Percentiles rank a stretch among this genome's conserved stretches.
phyloP scores from a whole-genome alignment of 495 filamentous ascomycete species.

The Letharia lupina region DNA sequence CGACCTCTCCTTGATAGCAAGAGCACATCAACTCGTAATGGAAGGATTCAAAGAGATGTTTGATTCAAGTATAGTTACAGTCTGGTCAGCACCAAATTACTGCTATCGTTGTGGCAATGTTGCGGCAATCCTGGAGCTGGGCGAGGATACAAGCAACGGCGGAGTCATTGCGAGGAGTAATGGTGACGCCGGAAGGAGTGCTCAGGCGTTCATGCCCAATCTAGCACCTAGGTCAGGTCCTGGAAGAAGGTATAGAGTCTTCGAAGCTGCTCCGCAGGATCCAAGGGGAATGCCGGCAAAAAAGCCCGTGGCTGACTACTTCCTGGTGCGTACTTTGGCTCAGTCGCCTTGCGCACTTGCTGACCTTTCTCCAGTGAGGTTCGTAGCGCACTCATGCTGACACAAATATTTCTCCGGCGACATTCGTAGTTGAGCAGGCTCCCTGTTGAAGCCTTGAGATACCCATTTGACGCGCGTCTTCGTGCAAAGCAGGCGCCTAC shows the following conservation, averaged over 20 bases:
- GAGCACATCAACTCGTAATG: constrained; percentile 97
- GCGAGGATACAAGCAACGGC: constrained; percentile 71
- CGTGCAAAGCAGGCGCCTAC: neutral
- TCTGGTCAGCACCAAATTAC: constrained; percentile 97
- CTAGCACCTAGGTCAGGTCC: constrained; percentile 52
- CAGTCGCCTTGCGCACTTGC: neutral
- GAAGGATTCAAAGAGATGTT: constrained; percentile 99
- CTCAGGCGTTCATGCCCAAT: constrained; percentile 20
- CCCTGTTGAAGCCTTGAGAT: neutral
- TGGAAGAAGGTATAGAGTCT: constrained; percentile 86
- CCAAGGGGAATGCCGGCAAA: constrained; percentile 97
- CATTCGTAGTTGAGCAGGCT: neutral
- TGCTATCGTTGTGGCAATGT: constrained; percentile 98
- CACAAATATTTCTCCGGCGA: neutral
- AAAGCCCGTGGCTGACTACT: constrained; percentile 97
- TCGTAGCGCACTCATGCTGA: neutral
- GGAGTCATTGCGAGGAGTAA: constrained; percentile 71
- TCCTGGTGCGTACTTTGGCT: constrained; percentile 45
- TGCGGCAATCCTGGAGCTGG: constrained; percentile 86
- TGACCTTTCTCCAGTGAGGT: neutral
- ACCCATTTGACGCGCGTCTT: neutral
- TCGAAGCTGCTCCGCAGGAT: constrained; percentile 95
- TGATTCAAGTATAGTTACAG: constrained; percentile 85
- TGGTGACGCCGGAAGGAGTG: constrained; percentile 60
- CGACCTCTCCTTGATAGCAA: constrained; percentile 81